These are phyloP conservation scores for Lactifluus hygrophoroides DNA, from an alignment of 768 basidiomycete genomes.

Conservation along the genomic window DNA sequence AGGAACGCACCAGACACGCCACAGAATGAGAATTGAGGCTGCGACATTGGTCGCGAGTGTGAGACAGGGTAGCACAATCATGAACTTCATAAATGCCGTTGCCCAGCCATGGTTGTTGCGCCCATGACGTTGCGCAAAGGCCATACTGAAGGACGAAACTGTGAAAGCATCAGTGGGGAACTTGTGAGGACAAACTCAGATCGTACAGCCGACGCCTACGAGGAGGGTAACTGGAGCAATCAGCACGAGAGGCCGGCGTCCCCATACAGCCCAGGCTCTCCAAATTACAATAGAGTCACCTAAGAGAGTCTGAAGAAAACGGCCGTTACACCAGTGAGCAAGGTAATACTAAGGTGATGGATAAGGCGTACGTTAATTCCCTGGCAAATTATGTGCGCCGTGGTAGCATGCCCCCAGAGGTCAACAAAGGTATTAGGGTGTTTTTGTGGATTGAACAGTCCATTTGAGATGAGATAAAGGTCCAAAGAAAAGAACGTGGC, in stretches of 20 bases:
- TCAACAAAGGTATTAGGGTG: not conserved
- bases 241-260: conserved; percentile 1
- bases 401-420: not conserved
- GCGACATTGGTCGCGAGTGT: conserved; percentile 13
- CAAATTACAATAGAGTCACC: conserved; percentile 17
- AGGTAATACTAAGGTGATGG: not conserved
- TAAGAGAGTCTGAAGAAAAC: conserved; percentile 1
- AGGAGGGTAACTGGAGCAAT: conserved; percentile 9
- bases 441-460: conserved; percentile 1
- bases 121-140: not conserved
- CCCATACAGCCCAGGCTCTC: conserved; percentile 16
- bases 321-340: not conserved
- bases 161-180: not conserved
- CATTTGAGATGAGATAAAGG: not conserved
- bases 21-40: conserved; percentile 2
- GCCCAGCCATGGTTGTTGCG: not conserved
- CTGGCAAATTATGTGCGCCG: not conserved
- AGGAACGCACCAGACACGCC: not conserved
- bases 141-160: conserved; percentile 9
- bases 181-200: not conserved
- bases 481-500: conserved; percentile 2
- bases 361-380: conserved; percentile 2
- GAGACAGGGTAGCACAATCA: conserved; percentile 1
- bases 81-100: not conserved
- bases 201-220: conserved; percentile 7